Base-by-base conservation (phyloP, 208 protist species). In the Leishmania braziliensis region DNA sequence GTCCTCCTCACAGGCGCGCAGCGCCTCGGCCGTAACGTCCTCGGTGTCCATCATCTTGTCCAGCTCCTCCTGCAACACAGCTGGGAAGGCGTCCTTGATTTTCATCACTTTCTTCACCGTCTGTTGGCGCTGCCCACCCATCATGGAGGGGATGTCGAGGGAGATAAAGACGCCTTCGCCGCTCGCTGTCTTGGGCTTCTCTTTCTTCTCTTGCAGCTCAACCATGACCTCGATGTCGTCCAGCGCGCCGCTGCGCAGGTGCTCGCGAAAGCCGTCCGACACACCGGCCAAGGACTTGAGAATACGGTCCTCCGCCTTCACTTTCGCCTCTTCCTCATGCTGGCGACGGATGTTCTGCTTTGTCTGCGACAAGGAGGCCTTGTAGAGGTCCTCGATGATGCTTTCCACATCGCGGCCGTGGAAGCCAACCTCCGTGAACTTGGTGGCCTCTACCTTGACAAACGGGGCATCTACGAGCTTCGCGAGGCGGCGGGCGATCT, bases 371-470 rank as follows among this genome's bases (percentile, higher is more conserved):
- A 99, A 94, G 2, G 97, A 96, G 0, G 95, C 93, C 80, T 99
- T 99, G 73, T 99, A 97, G 10, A 99, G 88, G 88, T 99, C 98
- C 79, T 98, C 91, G 81, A 99, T 99, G 84, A 99, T 99, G 77
- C 94, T 97, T 86, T 99, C 98, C 39, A 99, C 98, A 73, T 99
- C 98, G 14, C 98, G 92, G 62, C 97, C 97, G 88, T 99, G 95
- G 82, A 99, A 99, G 51, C 98, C 98, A 20, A 99, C 98, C 79
- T 99, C 98, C 0, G 99, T 99, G 84, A 99, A 99, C 92, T 99
- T 99, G 20, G 99, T 99, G 6, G 98, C 98, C 88, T 99, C 99
- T 29, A 99, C 98, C 86, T 99, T 99, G 51, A 99, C 93, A 80
- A 99, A 99, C 5, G 99, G 99, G 16, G 98, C 98, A 77, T 99